Evolutionary conservation across 495 filamentous ascomycete species (phyloP), one percentile per base, ranked within the genome.

Genomic region (Coniosporium apollinis): DNA sequence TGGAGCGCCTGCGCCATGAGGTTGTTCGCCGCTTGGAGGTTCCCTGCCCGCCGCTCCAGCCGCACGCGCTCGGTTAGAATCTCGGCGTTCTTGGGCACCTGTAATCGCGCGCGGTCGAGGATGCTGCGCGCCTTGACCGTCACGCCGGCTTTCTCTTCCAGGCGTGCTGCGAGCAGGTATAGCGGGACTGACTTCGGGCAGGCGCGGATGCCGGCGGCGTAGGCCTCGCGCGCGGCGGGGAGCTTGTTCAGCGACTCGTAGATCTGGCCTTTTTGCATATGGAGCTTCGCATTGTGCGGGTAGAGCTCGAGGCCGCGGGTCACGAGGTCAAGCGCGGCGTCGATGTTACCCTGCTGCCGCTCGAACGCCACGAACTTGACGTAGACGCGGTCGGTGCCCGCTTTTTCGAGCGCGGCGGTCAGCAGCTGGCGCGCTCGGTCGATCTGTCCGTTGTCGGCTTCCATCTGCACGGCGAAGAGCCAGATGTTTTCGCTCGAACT

Each of bases 251-350:
- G 68, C 11, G 70, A 60, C 46, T 93, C 80, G 66, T 96, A 99
- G 41, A 96, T 82, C 46, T 99, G 89, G 3, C 91, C 89, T 58
- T 96, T 99, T 64, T 93, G 82, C 82, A 94, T 94, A 76, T 84
- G 93, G 8, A 99, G 69, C 53, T 94, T 94, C 36, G 82, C 73
- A 1, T 77, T 70, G 31, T 72, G 70, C 8, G 91, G 87, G 56
- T 89, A 96, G n/a, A 82, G 62, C 36, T 83, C 76, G 0, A 99
- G 65, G 19, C 76, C 91, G 49, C 93, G 72, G 46, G 78, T 82
- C 41, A 83, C 84, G 5, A 96, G 72, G 44, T 92, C 74, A 3
- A 99, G 64, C 0, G 87, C 81, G 0, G 74, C 75, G 22, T 89
- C 78, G 26, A 65, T 64, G 44, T 89, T 76, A 22, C 77, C 78